phyloP scores from a whole-genome alignment of 1,284 basidiomycete genomes.

The Grifola frondosa region DNA sequence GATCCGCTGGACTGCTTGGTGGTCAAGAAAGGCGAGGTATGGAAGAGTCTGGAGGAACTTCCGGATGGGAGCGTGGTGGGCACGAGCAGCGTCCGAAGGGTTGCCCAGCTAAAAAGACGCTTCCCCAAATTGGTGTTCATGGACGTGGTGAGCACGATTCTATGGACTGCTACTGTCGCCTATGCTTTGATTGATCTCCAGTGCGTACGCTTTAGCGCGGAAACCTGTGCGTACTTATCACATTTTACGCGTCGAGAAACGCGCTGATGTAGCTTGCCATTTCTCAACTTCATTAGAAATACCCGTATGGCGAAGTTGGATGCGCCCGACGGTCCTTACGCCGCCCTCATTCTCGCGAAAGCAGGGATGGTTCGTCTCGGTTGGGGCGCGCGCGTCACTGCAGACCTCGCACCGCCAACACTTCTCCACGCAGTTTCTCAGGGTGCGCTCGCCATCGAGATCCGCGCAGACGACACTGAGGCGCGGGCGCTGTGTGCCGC shows the following conservation, averaged over 20 bases:
- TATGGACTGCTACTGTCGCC: neutral
- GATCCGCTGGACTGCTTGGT: slow-evolving; percentile 90
- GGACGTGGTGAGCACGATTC: slow-evolving; percentile 74
- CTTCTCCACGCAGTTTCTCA: slow-evolving; percentile 93
- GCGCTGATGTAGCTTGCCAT: too few species aligned
- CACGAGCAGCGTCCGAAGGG: slow-evolving; percentile 90
- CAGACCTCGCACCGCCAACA: slow-evolving; percentile 72
- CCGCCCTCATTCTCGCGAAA: slow-evolving; percentile 91
- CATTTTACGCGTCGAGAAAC: neutral
- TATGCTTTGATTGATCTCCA: neutral
- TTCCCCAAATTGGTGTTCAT: slow-evolving; percentile 83
- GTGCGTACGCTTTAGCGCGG: slow-evolving; percentile 53
- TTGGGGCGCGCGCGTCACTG: slow-evolving; percentile 77
- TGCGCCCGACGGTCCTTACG: slow-evolving; percentile 78
- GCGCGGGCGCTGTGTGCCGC: slow-evolving; percentile 62
- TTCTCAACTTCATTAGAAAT: slow-evolving; percentile 47
- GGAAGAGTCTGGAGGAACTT: slow-evolving; percentile 80
- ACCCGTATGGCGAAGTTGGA: slow-evolving; percentile 94
- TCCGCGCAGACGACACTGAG: slow-evolving; percentile 70
- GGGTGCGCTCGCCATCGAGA: slow-evolving; percentile 89
- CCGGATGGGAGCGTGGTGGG: slow-evolving; percentile 90
- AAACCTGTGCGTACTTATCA: slow-evolving; percentile 61
- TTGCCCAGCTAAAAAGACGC: slow-evolving; percentile 85
- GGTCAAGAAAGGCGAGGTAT: slow-evolving; percentile 75
- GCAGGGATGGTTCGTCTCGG: slow-evolving; percentile 89